Conservation (phyloP, 2,329 filamentous ascomycete species). For the Cercospora beticola region DNA sequence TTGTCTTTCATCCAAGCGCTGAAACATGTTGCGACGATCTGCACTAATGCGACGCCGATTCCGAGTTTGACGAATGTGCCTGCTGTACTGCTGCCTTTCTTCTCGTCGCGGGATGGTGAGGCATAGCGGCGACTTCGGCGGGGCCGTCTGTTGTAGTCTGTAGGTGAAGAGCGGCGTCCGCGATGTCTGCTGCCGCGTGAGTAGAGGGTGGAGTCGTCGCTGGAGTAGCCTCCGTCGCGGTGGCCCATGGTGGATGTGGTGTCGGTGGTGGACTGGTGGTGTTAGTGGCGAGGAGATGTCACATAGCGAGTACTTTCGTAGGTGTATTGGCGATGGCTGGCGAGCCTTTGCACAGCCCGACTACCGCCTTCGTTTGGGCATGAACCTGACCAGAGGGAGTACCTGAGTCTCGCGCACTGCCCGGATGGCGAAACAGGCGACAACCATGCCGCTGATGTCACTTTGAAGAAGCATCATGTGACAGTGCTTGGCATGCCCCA, state of each 20-base stretch:
- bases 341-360: constrained; percentile 6
- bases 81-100: constrained; percentile 11
- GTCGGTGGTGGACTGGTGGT: not conserved
- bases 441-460: not conserved
- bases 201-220: constrained; percentile 17
- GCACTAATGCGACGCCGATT: constrained; percentile 14
- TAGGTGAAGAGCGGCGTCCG: constrained; percentile 10
- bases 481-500: not conserved
- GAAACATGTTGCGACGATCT: constrained; percentile 14
- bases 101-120: constrained; percentile 12
- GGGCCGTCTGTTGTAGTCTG: constrained; percentile 6
- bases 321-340: not conserved
- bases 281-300: not conserved
- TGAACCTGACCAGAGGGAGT: not conserved
- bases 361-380: not conserved
- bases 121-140: constrained; percentile 8
- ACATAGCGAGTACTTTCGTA: not conserved
- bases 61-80: constrained; percentile 18
- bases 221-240: constrained; percentile 12
- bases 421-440: not conserved
- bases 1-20: constrained; percentile 16
- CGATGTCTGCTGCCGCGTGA: constrained; percentile 10
- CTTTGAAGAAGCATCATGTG: not conserved
- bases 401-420: not conserved
- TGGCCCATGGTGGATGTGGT: constrained; percentile 12